phyloP scores from a whole-genome alignment of 306 rosid species.

The Ochetophila trinervis region DNA sequence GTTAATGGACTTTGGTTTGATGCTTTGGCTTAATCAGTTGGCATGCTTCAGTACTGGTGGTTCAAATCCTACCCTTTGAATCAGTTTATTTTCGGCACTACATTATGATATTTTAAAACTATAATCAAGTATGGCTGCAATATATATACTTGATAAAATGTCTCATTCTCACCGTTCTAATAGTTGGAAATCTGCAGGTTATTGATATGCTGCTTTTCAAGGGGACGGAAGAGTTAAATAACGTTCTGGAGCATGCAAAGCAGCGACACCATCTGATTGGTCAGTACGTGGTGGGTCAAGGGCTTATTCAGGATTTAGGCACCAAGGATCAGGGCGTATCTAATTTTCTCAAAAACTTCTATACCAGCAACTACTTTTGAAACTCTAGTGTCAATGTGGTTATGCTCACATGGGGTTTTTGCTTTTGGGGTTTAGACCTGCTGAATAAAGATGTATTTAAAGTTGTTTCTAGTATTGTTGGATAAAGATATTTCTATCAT shows the following conservation, averaged over 20 bases:
- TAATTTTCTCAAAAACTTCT: constrained; percentile 70
- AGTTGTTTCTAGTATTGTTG: constrained; percentile 18
- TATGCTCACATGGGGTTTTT: not conserved
- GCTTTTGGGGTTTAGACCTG: constrained; percentile 12
- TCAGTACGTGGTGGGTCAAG: constrained; percentile 74
- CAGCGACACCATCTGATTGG: constrained; percentile 95
- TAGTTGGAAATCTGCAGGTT: constrained; percentile 56
- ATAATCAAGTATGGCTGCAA: not conserved
- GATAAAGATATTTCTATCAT: constrained; percentile 9
- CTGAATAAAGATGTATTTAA: constrained; percentile 26
- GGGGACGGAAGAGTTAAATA: constrained; percentile 79
- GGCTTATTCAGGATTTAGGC: constrained; percentile 55
- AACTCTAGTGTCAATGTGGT: not conserved
- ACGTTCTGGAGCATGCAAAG: constrained; percentile 79
- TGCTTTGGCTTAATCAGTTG: not conserved
- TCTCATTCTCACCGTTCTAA: constrained; percentile 16
- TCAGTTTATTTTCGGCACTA: not conserved
- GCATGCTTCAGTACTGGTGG: not conserved
- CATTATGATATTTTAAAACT: not conserved
- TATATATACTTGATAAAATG: not conserved
- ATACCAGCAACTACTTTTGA: constrained; percentile 75
- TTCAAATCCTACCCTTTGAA: not conserved
- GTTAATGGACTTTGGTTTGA: not conserved
- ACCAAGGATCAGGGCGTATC: constrained; percentile 62
- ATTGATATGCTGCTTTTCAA: constrained; percentile 92